phyloP scores from a whole-genome alignment of 352 stramenopile genomes.

The Phytophthora macrochlamydospora region DNA sequence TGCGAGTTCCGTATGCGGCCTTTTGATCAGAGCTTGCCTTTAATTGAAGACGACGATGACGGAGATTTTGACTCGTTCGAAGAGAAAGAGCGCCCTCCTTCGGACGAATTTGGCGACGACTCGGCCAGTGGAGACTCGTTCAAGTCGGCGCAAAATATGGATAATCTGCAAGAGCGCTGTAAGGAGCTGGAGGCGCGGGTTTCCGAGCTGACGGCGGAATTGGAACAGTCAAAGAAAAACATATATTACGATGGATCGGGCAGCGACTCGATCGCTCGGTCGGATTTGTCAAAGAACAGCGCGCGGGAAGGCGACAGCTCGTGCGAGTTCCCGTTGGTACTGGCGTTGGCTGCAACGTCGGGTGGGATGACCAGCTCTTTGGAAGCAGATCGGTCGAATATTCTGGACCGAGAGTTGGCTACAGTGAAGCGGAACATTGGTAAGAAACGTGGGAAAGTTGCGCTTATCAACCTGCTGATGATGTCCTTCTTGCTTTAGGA shows the following conservation, averaged over 20 bases:
- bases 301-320: slow-evolving; percentile 69
- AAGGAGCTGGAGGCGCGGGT: slow-evolving; percentile 73
- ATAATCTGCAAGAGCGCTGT: slow-evolving; percentile 71
- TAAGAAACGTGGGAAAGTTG: slow-evolving; percentile 7
- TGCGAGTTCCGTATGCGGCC: slow-evolving; percentile 89
- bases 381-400: slow-evolving; percentile 64
- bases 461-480: too few species aligned
- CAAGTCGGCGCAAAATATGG: slow-evolving; percentile 37
- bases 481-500: slow-evolving; percentile 17
- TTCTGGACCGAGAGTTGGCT: slow-evolving; percentile 63
- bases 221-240: slow-evolving; percentile 77
- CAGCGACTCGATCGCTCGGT: slow-evolving; percentile 66
- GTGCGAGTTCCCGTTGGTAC: slow-evolving; percentile 82
- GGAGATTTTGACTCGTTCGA: slow-evolving; percentile 31
- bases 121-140: slow-evolving; percentile 22
- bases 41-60: slow-evolving; percentile 55
- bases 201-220: slow-evolving; percentile 61
- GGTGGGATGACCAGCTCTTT: slow-evolving; percentile 75
- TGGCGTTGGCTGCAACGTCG: slow-evolving; percentile 76
- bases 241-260: slow-evolving; percentile 75
- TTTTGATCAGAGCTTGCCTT: slow-evolving; percentile 83
- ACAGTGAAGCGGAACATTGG: slow-evolving; percentile 58
- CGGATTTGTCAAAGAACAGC: slow-evolving; percentile 75
- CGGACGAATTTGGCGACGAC: slow-evolving; percentile 38
- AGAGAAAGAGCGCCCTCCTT: slow-evolving; percentile 35